Conservation (phyloP, 2,329 filamentous ascomycete species). For the Alternaria angustiovoidea region DNA sequence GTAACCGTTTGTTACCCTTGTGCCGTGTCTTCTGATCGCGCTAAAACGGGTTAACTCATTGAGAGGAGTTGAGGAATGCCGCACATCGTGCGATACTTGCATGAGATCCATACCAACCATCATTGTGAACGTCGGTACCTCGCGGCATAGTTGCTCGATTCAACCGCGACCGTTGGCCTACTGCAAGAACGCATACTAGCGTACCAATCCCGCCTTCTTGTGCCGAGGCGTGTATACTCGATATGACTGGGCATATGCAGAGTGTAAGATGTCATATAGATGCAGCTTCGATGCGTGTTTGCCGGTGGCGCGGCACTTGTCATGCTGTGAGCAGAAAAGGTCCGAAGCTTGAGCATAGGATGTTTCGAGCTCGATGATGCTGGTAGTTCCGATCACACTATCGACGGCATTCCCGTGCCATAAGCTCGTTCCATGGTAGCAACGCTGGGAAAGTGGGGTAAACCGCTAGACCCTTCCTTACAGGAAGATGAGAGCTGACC, state of each 20-base stretch:
- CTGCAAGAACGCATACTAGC: conserved; percentile 24
- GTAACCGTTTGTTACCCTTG: neutral
- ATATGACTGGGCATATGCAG: neutral
- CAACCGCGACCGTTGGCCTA: conserved; percentile 28
- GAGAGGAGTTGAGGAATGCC: neutral
- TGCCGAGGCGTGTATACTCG: neutral
- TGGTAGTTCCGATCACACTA: conserved; percentile 14
- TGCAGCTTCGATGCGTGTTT: neutral
- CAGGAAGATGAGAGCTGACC: conserved; percentile 13
- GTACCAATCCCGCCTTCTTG: conserved; percentile 19
- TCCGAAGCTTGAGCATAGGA: conserved; percentile 5
- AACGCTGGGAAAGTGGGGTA: conserved; percentile 30
- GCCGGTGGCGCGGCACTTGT: conserved; percentile 3
- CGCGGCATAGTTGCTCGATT: conserved; percentile 7
- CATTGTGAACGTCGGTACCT: conserved; percentile 1
- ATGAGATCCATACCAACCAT: conserved; percentile 7
- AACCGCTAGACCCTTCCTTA: conserved; percentile 21
- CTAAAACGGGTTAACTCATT: conserved; percentile 1
- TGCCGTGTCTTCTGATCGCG: conserved; percentile 2
- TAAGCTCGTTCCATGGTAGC: conserved; percentile 28
- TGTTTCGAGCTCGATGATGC: neutral
- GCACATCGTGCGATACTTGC: conserved; percentile 14
- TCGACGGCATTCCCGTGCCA: conserved; percentile 28
- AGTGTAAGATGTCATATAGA: neutral
- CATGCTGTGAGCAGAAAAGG: conserved; percentile 6